Base-by-base conservation (phyloP, 331 rosid species). In the Cydonia oblonga region DNA sequence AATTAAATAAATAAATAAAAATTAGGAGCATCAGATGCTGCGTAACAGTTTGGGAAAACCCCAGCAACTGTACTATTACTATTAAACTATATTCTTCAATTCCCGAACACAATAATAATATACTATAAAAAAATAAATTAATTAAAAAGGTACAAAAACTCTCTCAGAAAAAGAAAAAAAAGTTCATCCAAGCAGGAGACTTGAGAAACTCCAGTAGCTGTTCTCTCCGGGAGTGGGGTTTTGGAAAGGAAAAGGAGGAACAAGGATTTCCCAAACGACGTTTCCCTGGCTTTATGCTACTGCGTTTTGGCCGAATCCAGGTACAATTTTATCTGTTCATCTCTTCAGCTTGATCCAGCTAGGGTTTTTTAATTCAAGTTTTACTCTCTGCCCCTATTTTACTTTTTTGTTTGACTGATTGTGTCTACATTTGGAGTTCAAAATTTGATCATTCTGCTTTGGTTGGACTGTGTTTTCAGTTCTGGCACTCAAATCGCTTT, bases 301-400 rank as follows among this genome's bases (percentile, higher is more conserved):
- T 52, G 70, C 49, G 5, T 23, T 53, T 68, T 24, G 28, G 22
- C 26, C 29, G 19, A 64, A 58, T 73, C 72, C 68, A 72, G 81
- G 81, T 81, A 66, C 71, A 5, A 5, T 42, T 46, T 64, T 56
- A 23, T 22, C 46, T 28, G 58, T 51, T 40, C 68, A 9, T 26
- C 59, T 61, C 78, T 60, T 62, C 49, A 35, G 65, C 59, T 73
- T 74, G 72, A 77, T 75, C 82, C 56, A 7, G 4, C 42, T 66
- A 60, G 78, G 81, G 46, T 72, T 83, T 79, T 12, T 20, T 38
- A 72, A 60, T 72, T 72, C 26, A 16, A 29, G 9, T 20, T 19
- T 14, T 25, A 10, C 22, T 51, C 9, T 24, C n/a, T 61, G 9
- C 26, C 16, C 4, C 52, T 23, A 3, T 22, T 73, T 24, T n/a